Conservation (phyloP, 768 basidiomycete species). For the Coprinopsis strossmayeri region DNA sequence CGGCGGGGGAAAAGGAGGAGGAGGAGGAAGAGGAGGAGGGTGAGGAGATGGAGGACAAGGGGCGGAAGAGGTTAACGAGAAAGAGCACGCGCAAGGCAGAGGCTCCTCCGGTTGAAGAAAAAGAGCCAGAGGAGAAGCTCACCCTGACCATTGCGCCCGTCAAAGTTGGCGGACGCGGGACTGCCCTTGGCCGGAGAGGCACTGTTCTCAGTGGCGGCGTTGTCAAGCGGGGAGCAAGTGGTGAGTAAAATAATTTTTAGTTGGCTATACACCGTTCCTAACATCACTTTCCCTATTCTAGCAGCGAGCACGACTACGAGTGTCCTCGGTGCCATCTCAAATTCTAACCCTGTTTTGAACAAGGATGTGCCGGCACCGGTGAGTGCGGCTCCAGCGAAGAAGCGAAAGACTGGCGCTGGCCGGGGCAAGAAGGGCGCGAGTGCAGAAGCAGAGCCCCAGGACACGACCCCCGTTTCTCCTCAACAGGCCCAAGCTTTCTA, state of each 20-base stretch:
- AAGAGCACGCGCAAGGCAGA: slow-evolving; percentile 6
- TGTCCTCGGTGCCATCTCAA: neutral
- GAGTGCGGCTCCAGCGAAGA: neutral
- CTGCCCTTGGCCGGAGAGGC: slow-evolving; percentile 43
- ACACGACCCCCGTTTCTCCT: no score
- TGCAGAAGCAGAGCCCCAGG: no score
- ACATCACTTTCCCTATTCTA: slow-evolving; percentile 18
- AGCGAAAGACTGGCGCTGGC: neutral
- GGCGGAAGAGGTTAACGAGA: slow-evolving; percentile 18
- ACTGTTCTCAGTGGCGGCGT: slow-evolving; percentile 72
- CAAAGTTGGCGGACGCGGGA: slow-evolving; percentile 55
- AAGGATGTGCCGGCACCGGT: slow-evolving; percentile 32
- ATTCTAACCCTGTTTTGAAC: neutral
- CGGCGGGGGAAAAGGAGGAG: slow-evolving; percentile 24
- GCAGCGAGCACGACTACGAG: no score
- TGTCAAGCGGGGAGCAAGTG: no score
- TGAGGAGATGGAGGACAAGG: slow-evolving; percentile 21
- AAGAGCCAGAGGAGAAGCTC: slow-evolving; percentile 24
- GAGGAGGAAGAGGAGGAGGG: slow-evolving; percentile 19
- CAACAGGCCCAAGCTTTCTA: no score
- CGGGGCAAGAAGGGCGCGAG: no score
- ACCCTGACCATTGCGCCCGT: slow-evolving; percentile 46
- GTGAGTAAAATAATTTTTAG: no score
- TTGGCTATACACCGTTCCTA: no score
- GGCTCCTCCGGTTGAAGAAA: neutral